Evolutionary conservation across 2,329 filamentous ascomycete genomes (phyloP).

Genomic region (Neodidymelliopsis sp.): DNA sequence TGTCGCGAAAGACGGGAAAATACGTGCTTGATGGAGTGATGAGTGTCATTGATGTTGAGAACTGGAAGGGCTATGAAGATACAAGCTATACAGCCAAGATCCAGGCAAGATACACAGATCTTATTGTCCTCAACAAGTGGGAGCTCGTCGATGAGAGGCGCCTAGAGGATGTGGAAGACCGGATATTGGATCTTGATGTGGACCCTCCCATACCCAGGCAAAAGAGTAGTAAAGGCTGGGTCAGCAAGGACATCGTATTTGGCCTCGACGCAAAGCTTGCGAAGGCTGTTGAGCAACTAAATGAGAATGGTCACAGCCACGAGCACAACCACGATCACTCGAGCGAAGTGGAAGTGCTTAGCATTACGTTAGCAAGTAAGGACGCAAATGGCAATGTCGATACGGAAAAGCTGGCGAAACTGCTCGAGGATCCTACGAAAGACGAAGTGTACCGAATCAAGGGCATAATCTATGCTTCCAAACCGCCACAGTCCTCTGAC

Average conservation of each 20-base stretch:
- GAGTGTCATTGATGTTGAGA: slow-evolving; percentile 91
- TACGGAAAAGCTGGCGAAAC: slow-evolving; percentile 60
- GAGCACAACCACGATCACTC: slow-evolving; percentile 70
- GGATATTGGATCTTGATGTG: slow-evolving; percentile 80
- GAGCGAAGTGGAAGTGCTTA: slow-evolving; percentile 89
- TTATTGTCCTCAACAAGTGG: slow-evolving; percentile 95
- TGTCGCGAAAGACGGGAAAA: slow-evolving; percentile 71
- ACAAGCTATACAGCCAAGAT: slow-evolving; percentile 87
- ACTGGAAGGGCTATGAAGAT: slow-evolving; percentile 92
- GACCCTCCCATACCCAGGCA: slow-evolving; percentile 77
- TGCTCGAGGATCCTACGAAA: slow-evolving; percentile 79
- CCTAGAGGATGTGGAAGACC: slow-evolving; percentile 80
- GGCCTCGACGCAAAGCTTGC: slow-evolving; percentile 86
- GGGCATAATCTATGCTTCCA: slow-evolving; percentile 62
- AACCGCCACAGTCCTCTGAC: slow-evolving; percentile 57
- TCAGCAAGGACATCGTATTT: slow-evolving; percentile 81
- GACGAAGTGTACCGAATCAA: slow-evolving; percentile 98
- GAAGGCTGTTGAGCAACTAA: slow-evolving; percentile 52
- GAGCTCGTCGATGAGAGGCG: slow-evolving; percentile 75
- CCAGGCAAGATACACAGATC: slow-evolving; percentile 87
- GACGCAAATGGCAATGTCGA: slow-evolving; percentile 64
- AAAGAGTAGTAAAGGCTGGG: slow-evolving; percentile 81
- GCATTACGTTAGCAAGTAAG: slow-evolving; percentile 67
- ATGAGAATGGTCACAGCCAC: slow-evolving; percentile 62
- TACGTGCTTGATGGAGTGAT: slow-evolving; percentile 88